phyloP scores from a whole-genome alignment of 169 alveolate species.

The Hepatocystis sp. region DNA sequence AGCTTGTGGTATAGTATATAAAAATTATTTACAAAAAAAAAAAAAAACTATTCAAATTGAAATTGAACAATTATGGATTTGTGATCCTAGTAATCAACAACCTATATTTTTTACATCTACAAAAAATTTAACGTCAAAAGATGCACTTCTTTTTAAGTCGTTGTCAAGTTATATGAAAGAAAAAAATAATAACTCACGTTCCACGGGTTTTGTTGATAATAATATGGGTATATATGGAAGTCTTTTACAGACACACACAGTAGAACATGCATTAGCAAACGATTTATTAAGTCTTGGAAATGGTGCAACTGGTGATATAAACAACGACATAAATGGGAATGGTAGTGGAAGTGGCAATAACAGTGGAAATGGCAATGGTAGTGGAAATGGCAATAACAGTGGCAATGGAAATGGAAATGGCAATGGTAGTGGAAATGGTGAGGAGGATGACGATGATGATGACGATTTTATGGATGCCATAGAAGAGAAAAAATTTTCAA shows the following conservation, averaged over 20 bases:
- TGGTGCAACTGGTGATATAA: too few relatives aligned
- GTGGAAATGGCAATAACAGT: conserved; percentile 21
- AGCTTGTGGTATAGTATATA: conserved; percentile 74
- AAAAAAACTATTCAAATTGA: conserved; percentile 62
- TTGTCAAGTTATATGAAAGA: conserved; percentile 63
- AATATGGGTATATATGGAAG: too few relatives aligned
- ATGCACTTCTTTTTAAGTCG: conserved; percentile 43
- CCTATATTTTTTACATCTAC: conserved; percentile 75
- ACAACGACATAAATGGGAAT: background rate
- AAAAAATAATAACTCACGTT: conserved; percentile 7
- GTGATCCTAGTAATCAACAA: conserved; percentile 75
- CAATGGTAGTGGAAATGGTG: background rate
- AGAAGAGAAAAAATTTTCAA: conserved; percentile 63
- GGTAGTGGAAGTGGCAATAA: background rate
- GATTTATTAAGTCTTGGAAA: too few relatives aligned
- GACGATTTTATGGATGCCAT: conserved; percentile 75
- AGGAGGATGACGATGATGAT: conserved; percentile 52
- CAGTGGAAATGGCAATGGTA: background rate
- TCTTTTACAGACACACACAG: too few relatives aligned
- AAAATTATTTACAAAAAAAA: conserved; percentile 68
- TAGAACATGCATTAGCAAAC: background rate
- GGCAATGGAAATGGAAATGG: conserved; percentile 5
- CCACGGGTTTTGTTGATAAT: background rate
- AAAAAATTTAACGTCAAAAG: conserved; percentile 64
- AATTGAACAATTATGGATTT: conserved; percentile 76